Evolutionary conservation across 2,329 filamentous ascomycete species (phyloP), one percentile per base, ranked within the genome.

Genomic region (Fusarium tricinctum): DNA sequence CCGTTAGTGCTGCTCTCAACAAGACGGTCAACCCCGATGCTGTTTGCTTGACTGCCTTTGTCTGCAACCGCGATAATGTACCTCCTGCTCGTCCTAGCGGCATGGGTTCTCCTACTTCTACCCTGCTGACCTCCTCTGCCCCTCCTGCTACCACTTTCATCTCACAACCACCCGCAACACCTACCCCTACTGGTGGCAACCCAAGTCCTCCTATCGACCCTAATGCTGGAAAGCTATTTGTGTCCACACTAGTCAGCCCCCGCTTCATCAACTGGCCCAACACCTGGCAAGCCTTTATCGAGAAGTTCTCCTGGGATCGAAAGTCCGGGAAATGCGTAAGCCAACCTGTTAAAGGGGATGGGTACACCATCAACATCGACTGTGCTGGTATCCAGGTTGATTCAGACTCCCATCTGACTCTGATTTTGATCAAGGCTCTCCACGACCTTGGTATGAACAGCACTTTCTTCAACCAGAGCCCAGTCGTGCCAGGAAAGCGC

Each of bases 21-120:
- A 78, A 76, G 68, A 81, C 80, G 20, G 66, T 75, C 61, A 81
- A 74, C 28, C 54, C 76, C 30, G 75, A 81, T 46, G 76, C 79
- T 10, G 73, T 80, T 52, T 82, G 80, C 65, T 76, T 78, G 72
- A 79, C 79, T 39, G 80, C 80, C 5, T 82, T 82, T 68, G 77
- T 82, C 60, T 82, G 80, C 72, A 81, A 81, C 49, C 74, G 76
- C 15, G 75, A 80, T 22, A 71, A 75, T 19, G 57, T 71, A 7
- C 66, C 79, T 10, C 79, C 79, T 33, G 58, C 75, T 58, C 75
- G 75, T 7, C 78, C 79, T 39, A 73, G 72, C 10, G 78, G 79
- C 48, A 79, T 79, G 77, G 74, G 72, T 8, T 74, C 76, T 44
- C 77, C 75, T 15, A 78, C 77, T 15, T 79, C 78, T n/a, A 74